These are phyloP conservation scores for Herpotrichia juniperi DNA, from an alignment of 2,329 filamentous ascomycete genomes.

Conservation along the genomic window DNA sequence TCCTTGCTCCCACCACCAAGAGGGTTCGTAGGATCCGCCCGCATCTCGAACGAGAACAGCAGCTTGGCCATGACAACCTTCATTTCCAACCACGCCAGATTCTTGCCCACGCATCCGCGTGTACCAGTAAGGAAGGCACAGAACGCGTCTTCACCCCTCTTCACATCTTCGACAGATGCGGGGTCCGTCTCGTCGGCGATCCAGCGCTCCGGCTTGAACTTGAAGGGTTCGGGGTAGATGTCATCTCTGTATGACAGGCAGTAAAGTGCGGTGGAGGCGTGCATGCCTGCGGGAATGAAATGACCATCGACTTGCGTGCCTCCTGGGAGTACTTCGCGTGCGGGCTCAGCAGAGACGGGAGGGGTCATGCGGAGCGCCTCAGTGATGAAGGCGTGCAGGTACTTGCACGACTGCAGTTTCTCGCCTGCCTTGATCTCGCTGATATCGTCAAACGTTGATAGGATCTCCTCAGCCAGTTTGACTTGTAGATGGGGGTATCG, in stretches of 20 bases:
- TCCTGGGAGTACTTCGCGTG: conserved; percentile 27
- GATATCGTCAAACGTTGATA: conserved; percentile 19
- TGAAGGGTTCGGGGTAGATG: conserved; percentile 24
- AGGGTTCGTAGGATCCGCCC: conserved; percentile 20
- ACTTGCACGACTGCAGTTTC: conserved; percentile 24
- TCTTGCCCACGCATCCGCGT: conserved; percentile 39
- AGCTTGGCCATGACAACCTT: conserved; percentile 29
- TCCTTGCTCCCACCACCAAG: conserved; percentile 28
- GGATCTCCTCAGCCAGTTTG: conserved; percentile 25
- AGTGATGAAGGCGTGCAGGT: conserved; percentile 27
- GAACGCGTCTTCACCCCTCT: conserved; percentile 19
- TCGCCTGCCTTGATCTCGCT: conserved; percentile 24
- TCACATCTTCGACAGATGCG: conserved; percentile 18
- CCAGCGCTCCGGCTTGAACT: conserved; percentile 35
- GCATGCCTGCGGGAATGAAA: conserved; percentile 23
- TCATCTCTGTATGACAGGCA: conserved; percentile 22
- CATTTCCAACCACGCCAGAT: conserved; percentile 35
- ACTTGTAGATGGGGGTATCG: conserved; percentile 17
- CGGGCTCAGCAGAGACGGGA: conserved; percentile 22
- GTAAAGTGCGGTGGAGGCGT: conserved; percentile 20
- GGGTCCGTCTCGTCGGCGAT: conserved; percentile 20
- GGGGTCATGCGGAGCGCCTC: conserved; percentile 31
- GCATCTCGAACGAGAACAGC: conserved; percentile 34
- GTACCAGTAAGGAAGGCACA: conserved; percentile 34
- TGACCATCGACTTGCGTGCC: conserved; percentile 23